Base-by-base conservation (phyloP, 2,329 filamentous ascomycete species). In the Ceratocystis papillata region DNA sequence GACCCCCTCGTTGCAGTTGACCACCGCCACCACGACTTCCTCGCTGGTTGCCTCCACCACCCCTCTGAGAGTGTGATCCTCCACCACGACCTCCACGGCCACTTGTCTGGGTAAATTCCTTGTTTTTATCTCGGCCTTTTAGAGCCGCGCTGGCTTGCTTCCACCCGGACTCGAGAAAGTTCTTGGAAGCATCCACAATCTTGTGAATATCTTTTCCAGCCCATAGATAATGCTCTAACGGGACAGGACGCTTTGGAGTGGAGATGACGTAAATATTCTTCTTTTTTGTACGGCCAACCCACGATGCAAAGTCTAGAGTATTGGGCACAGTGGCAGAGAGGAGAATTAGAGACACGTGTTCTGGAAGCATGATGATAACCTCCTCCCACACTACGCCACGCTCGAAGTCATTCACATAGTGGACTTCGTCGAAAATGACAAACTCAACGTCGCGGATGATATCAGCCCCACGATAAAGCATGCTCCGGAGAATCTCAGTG, bases 201-300 rank as follows among this genome's bases (percentile, higher is more conserved):
- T 96, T 96, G 78, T 91, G 83, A 73, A 96, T 94, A 46, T 87
- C 84, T 75, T 96, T 97, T 67, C 87, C 88, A 3, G 91, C 92
- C 94, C 94, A 99, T 0, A 99, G 81, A 72, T 93, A 99, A 74
- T 99, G 94, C 72, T 99, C 94, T 1, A 99, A 78, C 0, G 94
- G 94, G 0, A 99, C 90, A 0, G 94, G 94, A 67, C 94, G 84
- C 75, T 99, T 99, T 0, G 92, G 87, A 0, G 94, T 99, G 0
- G 94, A 97, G 65, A 99, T 99, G 71, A 99, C 94, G 73, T 97
- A 99, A 44, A 99, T 97, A 72, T 99, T 89, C 76, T 96, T 97
- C 77, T 96, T 93, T 77, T 99, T 99, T 0, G 94, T 99, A 63
- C 94, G 84, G 10, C 94, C 94, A 28, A 99, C 93, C 94, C 94